These are phyloP conservation scores for Paramecium sonneborni DNA, from an alignment of 73 alveolate species.

Conservation along the genomic window DNA sequence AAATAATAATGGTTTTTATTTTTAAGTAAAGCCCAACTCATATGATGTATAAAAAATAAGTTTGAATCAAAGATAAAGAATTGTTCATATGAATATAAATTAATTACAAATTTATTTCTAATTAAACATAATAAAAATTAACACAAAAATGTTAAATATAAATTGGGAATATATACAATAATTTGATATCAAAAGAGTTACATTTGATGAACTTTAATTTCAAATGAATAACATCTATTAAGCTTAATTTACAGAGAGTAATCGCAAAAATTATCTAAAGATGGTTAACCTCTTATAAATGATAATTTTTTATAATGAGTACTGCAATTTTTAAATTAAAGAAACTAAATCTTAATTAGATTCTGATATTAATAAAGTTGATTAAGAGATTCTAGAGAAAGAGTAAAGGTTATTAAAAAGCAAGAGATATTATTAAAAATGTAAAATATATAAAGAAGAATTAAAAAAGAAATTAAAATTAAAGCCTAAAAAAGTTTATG, in stretches of 20 bases:
- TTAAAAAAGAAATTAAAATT: background rate
- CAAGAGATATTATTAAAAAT: background rate
- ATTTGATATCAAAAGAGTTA: background rate
- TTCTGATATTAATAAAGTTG: background rate
- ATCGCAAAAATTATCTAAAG: background rate
- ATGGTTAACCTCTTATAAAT: background rate
- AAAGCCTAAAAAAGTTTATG: background rate
- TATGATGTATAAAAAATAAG: no score
- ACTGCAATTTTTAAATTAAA: background rate
- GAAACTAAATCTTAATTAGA: background rate
- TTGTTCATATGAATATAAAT: no score
- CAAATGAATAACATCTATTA: background rate
- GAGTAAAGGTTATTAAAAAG: background rate
- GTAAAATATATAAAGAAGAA: background rate
- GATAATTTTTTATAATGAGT: constrained; percentile 7
- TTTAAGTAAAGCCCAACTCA: no score
- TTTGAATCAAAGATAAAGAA: no score
- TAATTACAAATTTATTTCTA: no score
- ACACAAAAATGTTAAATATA: background rate
- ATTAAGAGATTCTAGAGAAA: background rate
- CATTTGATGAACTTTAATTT: background rate
- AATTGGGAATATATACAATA: background rate
- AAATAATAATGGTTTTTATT: no score
- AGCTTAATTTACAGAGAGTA: background rate
- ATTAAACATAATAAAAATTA: no score